These are phyloP conservation scores for Sapria himalayana DNA, from an alignment of 345 rosid species.

Conservation along the genomic window DNA sequence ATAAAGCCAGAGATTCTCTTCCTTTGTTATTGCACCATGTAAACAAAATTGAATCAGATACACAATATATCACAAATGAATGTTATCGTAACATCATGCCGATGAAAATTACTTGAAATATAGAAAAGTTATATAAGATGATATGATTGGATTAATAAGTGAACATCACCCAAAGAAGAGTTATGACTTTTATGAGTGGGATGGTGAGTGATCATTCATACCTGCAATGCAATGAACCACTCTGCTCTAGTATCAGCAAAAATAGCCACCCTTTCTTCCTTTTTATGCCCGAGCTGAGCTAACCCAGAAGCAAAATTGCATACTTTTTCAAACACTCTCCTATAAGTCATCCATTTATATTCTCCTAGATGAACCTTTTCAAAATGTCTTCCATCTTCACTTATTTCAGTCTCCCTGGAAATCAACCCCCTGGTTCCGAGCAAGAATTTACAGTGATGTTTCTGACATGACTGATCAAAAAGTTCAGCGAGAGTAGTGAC, in stretches of 20 bases:
- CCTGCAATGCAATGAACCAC: conserved; percentile 95
- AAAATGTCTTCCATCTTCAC: conserved; percentile 45
- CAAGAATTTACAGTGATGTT: conserved; percentile 26
- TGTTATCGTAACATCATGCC: too few relatives aligned
- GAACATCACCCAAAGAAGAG: too few relatives aligned
- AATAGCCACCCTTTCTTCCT: conserved; percentile 72
- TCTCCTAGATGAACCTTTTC: conserved; percentile 96
- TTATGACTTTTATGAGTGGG: too few relatives aligned
- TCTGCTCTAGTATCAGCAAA: conserved; percentile 90
- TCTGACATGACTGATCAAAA: conserved; percentile 57
- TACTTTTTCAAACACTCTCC: conserved; percentile 34
- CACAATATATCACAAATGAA: too few relatives aligned
- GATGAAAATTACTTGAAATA: too few relatives aligned
- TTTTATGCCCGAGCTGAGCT: conserved; percentile 44
- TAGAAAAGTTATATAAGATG: too few relatives aligned
- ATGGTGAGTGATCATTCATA: too few relatives aligned
- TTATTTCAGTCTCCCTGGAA: conserved; percentile 41
- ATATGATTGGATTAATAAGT: too few relatives aligned
- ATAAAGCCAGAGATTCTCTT: too few relatives aligned
- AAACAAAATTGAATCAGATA: too few relatives aligned
- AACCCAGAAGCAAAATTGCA: conserved; percentile 73
- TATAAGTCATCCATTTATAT: conserved; percentile 67
- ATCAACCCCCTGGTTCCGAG: conserved; percentile 68
- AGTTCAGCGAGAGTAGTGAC: conserved; percentile 70
- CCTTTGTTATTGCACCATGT: too few relatives aligned